Evolutionary conservation across 2,329 filamentous ascomycete genomes (phyloP), one percentile per base, ranked within the genome.

Genomic region (Rugonectria rugulosa): DNA sequence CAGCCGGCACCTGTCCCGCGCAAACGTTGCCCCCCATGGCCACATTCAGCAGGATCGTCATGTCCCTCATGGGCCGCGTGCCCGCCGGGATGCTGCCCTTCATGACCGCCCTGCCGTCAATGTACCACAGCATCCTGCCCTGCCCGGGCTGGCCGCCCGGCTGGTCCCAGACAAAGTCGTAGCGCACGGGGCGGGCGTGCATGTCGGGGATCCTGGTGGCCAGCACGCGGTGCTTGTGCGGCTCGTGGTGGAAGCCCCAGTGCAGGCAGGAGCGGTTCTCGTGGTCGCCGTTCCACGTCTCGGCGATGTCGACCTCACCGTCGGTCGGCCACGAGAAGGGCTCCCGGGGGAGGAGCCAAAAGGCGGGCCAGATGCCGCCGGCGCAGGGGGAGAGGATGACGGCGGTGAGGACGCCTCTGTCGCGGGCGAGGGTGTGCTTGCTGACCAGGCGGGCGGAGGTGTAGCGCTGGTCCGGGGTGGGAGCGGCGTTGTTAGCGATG

Each of bases 11-110:
- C 63, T 76, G 77, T 0, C 81, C 82, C 14, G 76, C 70, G 60
- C 82, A 85, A 5, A 86, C 83, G 55, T 82, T 85, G 0, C 84
- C 84, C 0, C 84, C 84, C 80, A 87, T 85, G 1, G 84, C 84
- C n/a, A 87, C 75, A 54, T 87, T 87, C 15, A 87, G 75, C 56
- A 86, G 69, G 8, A 87, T 71, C 15, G 77, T 78, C 71, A 79
- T 86, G 21, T 86, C 83, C 51, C 80, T 77, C 70, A 87, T 76
- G 6, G 79, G 75, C 11, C 84, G 72, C 3, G 81, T 85, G 0
- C 82, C 82, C 2, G 66, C 61, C 0, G 84, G 84, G 20, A 84
- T 80, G 3, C 68, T 63, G 0, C 76, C 82, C 70, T 80, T 85
- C 83, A 87, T 86, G 1, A 86, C 80, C 0, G 81, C 75, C 27